Conservation (phyloP, 78 protist species). For the Dictyostelium capitatum region DNA sequence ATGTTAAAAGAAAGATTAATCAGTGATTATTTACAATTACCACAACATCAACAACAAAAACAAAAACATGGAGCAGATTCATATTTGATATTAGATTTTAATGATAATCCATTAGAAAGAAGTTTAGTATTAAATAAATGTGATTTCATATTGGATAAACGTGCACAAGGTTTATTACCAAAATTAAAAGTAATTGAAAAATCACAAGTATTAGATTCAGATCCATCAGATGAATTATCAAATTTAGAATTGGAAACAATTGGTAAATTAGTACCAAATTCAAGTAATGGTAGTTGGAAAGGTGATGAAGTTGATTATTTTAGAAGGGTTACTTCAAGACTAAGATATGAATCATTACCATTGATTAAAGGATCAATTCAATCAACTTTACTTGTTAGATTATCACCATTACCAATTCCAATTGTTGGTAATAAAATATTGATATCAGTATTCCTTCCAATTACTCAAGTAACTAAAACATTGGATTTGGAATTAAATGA, state of each 20-base stretch:
- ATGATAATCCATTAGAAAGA: constrained; percentile 50
- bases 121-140: constrained; percentile 23
- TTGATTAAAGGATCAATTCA: constrained; percentile 64
- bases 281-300: constrained; percentile 22
- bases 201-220: not conserved
- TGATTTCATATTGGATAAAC: constrained; percentile 34
- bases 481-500: constrained; percentile 32
- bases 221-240: constrained; percentile 26
- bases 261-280: constrained; percentile 31
- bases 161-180: constrained; percentile 54
- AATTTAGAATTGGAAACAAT: constrained; percentile 14
- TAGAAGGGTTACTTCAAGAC: constrained; percentile 38
- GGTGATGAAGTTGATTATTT: constrained; percentile 79
- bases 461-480: constrained; percentile 51
- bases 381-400: not conserved
- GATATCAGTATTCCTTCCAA: constrained; percentile 52
- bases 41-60: not conserved
- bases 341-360: constrained; percentile 56
- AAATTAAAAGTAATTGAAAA: constrained; percentile 64
- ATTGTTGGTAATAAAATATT: constrained; percentile 1
- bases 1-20: constrained; percentile 28
- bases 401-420: constrained; percentile 72
- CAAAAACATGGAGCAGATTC: constrained; percentile 19
- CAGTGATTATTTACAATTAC: not conserved
- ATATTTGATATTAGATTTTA: constrained; percentile 37